Evolutionary conservation across 257 asterid genomes (phyloP).

Genomic region (Penstemon newberryi): DNA sequence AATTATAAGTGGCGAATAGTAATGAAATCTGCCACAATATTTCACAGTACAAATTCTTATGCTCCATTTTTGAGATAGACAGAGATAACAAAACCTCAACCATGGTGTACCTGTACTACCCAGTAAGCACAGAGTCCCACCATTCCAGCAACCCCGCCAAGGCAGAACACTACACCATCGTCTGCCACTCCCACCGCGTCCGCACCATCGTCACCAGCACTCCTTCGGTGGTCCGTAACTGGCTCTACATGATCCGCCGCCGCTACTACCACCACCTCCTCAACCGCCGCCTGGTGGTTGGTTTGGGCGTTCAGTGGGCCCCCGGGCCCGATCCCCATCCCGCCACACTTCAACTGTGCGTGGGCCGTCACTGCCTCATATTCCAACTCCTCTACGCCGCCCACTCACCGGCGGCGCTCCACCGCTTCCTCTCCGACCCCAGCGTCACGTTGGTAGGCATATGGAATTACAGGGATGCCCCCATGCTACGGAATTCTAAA

Average conservation of each 20-base stretch:
- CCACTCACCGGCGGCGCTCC: conserved; percentile 22
- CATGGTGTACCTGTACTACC: background rate
- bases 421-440: conserved; percentile 18
- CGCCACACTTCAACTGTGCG: background rate
- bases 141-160: conserved; percentile 13
- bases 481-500: background rate
- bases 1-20: too few species aligned
- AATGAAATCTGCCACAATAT: too few species aligned
- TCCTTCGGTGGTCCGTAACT: conserved; percentile 17
- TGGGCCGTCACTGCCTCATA: conserved; percentile 22
- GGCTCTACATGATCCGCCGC: conserved; percentile 2
- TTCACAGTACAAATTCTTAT: too few species aligned
- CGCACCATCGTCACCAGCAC: conserved; percentile 25
- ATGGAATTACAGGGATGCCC: conserved; percentile 23
- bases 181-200: conserved; percentile 13
- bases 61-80: too few species aligned
- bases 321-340: background rate
- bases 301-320: conserved; percentile 25
- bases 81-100: background rate
- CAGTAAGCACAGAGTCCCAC: background rate
- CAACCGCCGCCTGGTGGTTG: conserved; percentile 20
- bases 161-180: conserved; percentile 1
- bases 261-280: background rate
- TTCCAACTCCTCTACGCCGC: conserved; percentile 19
- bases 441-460: conserved; percentile 20